Conservation (phyloP, 768 basidiomycete species). For the Psilocybe azurescens region DNA sequence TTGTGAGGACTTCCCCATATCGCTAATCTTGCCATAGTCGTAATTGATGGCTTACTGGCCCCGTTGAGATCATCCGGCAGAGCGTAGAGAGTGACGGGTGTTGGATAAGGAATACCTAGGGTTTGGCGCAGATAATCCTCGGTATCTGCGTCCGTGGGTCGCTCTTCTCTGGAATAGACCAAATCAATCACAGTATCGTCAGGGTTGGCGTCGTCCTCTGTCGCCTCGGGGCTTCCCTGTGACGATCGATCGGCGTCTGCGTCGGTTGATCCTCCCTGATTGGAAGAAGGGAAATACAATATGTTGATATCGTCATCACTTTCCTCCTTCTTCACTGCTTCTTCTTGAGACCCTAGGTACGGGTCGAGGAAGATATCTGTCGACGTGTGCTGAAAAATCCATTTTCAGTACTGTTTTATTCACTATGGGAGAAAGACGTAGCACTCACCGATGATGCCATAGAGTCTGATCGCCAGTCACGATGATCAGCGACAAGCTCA, state of each 20-base stretch:
- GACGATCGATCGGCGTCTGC: no score
- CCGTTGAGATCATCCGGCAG: slow-evolving; percentile 11
- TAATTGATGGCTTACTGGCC: neutral
- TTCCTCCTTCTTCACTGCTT: neutral
- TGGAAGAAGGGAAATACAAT: no score
- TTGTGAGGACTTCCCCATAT: slow-evolving; percentile 21
- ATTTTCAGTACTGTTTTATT: neutral
- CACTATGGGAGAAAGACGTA: neutral
- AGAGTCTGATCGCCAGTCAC: neutral
- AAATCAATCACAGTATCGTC: neutral
- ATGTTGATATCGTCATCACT: no score
- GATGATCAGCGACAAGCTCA: neutral
- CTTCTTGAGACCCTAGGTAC: neutral
- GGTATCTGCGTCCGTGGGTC: slow-evolving; percentile 20
- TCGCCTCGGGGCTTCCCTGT: no score
- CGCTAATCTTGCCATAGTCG: slow-evolving; percentile 19
- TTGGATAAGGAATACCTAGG: slow-evolving; percentile 14
- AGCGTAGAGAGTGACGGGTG: slow-evolving; percentile 20
- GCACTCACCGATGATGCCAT: neutral
- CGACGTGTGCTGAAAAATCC: neutral
- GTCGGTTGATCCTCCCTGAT: no score
- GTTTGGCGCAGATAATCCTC: slow-evolving; percentile 23
- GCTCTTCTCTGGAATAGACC: neutral
- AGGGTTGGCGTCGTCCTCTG: neutral
- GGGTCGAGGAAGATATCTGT: neutral